Evolutionary conservation across 1,284 basidiomycete species (phyloP), one percentile per base, ranked within the genome.

Genomic region (Microbotryum lychnidis-dioicae): DNA sequence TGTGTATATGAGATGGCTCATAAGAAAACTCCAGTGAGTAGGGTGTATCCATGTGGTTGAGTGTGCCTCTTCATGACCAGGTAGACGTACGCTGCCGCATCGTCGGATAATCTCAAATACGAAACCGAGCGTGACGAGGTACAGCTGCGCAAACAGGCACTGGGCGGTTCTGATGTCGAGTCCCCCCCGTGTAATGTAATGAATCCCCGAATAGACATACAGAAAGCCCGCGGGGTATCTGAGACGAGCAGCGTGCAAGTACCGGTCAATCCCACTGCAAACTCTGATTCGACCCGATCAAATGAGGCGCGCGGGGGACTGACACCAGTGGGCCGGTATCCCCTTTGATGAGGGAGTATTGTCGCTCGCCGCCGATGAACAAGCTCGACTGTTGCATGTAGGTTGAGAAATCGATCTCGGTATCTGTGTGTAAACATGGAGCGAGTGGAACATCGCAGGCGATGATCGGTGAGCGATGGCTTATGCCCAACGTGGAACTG

Each of bases 341-440:
- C 0, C 94, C 94, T 62, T 82, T 80, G 62, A 99, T 87, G 60
- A 81, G 77, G n/a, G 83, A 79, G 74, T 98, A 99, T 74, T 93
- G 83, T 31, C 87, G 80, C 75, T 96, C 86, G 46, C 94, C 94
- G 51, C 83, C 81, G 51, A 87, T 72, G 75, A 89, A 93, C 54
- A 88, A 75, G 57, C 86, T 80, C 2, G 89, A 82, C 65, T 98
- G 96, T 62, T 87, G 80, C 82, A 93, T 87, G 72, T 96, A 96
- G 0, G 92, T 94, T 73, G 84, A 82, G 83, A 88, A 98, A 77
- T 99, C 96, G 72, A 99, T 99, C 77, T 99, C 94, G n/a, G 96
- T 98, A 77, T 93, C 91, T 94, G 53, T 42, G 37, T 42, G 37
- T 10, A 42, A 31, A 6, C 37, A 42, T 4, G 37, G 47, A 58